A percentile compares a stretch with the other conserved stretches of the same genome.
These are phyloP conservation scores for Aspergillus taichungensis DNA, from an alignment of 495 filamentous ascomycete genomes.

Conservation along the genomic window DNA sequence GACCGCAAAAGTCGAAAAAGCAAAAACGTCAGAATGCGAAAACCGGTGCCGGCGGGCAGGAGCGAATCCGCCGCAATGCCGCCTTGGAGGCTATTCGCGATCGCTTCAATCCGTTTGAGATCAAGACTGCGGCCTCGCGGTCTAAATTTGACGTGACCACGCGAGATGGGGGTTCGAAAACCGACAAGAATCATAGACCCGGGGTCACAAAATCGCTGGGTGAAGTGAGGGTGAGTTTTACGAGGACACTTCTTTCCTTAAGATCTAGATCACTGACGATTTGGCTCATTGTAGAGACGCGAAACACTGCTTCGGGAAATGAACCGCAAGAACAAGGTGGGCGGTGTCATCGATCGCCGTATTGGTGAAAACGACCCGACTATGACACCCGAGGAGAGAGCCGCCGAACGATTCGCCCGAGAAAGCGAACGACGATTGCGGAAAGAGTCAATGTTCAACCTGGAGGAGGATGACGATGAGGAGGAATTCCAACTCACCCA, in stretches of 20 bases:
- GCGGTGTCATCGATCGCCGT: constrained; percentile 83
- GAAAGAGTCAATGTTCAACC: constrained; percentile 72
- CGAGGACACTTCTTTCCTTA: background rate
- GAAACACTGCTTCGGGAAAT: constrained; percentile 79
- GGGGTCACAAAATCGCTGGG: constrained; percentile 76
- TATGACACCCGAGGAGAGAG: constrained; percentile 90
- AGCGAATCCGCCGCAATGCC: constrained; percentile 62
- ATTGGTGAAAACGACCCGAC: constrained; percentile 93
- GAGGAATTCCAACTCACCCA: constrained; percentile 70
- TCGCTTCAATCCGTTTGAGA: constrained; percentile 94
- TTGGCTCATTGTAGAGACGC: constrained; percentile 45
- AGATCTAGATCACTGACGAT: constrained; percentile 2
- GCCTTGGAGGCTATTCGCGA: constrained; percentile 81
- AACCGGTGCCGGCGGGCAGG: constrained; percentile 48
- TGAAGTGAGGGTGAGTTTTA: constrained; percentile 65
- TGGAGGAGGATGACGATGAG: constrained; percentile 75
- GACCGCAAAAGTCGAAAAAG: constrained; percentile 86
- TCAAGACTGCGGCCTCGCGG: constrained; percentile 58
- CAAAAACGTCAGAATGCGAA: constrained; percentile 67
- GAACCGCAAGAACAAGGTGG: constrained; percentile 76
- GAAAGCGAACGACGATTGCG: constrained; percentile 69
- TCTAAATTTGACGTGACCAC: constrained; percentile 71
- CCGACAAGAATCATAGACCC: constrained; percentile 51
- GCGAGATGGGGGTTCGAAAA: constrained; percentile 41
- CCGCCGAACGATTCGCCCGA: constrained; percentile 77